Percentiles rank a stretch among this genome's conserved stretches.
Conservation (phyloP, 2,329 filamentous ascomycete species). For the Stachybotrys echinatus region DNA sequence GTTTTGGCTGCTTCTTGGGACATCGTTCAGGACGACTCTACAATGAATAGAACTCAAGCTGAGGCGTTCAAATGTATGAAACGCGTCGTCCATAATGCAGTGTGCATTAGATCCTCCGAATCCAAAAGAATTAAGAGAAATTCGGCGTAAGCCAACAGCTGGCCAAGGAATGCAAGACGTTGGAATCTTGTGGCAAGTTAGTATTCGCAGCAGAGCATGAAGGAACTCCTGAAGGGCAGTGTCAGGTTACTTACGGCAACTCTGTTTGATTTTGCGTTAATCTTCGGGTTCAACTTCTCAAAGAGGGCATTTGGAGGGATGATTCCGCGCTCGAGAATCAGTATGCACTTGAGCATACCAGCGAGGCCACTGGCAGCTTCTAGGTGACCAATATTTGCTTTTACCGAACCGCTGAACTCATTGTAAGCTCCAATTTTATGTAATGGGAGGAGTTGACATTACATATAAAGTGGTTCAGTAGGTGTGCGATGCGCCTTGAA, state of each 20-base stretch:
- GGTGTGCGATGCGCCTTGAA: neutral
- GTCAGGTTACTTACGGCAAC: conserved; percentile 4
- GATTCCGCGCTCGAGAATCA: conserved; percentile 8
- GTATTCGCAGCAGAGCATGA: too few species aligned
- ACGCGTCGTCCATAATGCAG: conserved; percentile 25
- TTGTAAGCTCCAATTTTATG: neutral
- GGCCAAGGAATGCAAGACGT: conserved; percentile 4
- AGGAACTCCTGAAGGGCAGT: conserved; percentile 1
- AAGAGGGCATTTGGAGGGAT: conserved; percentile 11
- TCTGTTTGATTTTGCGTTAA: conserved; percentile 7
- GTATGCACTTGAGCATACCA: conserved; percentile 7
- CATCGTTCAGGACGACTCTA: neutral
- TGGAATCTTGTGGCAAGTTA: neutral
- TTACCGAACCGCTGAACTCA: conserved; percentile 11
- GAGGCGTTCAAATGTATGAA: neutral
- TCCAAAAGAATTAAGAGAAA: conserved; percentile 39
- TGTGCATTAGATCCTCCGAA: conserved; percentile 40
- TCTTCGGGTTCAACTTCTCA: conserved; percentile 5
- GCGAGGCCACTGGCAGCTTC: conserved; percentile 11
- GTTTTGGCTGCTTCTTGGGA: neutral
- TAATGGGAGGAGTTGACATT: neutral
- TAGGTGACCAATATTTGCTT: conserved; percentile 18
- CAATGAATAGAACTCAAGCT: neutral
- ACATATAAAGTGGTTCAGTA: conserved; percentile 7
- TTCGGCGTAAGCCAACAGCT: neutral